Percentiles rank a stretch among this genome's conserved stretches.
Conservation (phyloP, 1,139 yeast species). For the Yamadazyma kanchanaburiensis region DNA sequence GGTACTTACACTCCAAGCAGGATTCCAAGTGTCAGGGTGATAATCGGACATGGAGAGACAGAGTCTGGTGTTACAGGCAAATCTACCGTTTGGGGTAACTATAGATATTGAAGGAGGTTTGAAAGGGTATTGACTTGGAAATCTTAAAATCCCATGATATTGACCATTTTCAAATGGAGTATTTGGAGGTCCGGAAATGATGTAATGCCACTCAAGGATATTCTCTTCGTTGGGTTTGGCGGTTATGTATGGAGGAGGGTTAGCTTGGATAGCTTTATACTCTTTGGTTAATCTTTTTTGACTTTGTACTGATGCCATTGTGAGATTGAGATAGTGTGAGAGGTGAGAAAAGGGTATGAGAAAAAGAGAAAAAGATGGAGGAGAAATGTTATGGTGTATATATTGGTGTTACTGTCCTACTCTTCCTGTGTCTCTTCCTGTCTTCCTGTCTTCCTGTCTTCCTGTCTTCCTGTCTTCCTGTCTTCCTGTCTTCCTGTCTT, state of each 20-base stretch:
- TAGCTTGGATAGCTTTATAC: slow-evolving; percentile 67
- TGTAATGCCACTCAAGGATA: slow-evolving; percentile 74
- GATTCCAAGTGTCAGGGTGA: slow-evolving; percentile 94
- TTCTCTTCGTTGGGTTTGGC: slow-evolving; percentile 83
- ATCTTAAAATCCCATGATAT: slow-evolving; percentile 84
- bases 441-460: too few species aligned
- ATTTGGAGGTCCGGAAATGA: slow-evolving; percentile 82
- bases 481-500: too few species aligned
- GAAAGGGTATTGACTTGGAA: slow-evolving; percentile 87
- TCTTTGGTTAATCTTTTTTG: slow-evolving; percentile 66
- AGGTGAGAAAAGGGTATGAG: not conserved
- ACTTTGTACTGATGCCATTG: slow-evolving; percentile 8
- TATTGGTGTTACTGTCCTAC: too few species aligned
- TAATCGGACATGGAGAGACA: slow-evolving; percentile 89
- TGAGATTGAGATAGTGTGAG: slow-evolving; percentile 1
- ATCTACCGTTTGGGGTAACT: slow-evolving; percentile 84
- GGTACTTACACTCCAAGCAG: slow-evolving; percentile 90
- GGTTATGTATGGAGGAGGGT: slow-evolving; percentile 75
- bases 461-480: too few species aligned
- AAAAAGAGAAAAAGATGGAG: slow-evolving; percentile 1
- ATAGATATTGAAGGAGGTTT: slow-evolving; percentile 89
- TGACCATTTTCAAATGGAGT: slow-evolving; percentile 87
- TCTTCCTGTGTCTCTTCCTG: too few species aligned
- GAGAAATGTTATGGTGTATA: too few species aligned
- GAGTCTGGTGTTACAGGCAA: slow-evolving; percentile 72